Conservation (phyloP, 192 early-diverging fungal species). For the Rhizoclosmatium sp. region DNA sequence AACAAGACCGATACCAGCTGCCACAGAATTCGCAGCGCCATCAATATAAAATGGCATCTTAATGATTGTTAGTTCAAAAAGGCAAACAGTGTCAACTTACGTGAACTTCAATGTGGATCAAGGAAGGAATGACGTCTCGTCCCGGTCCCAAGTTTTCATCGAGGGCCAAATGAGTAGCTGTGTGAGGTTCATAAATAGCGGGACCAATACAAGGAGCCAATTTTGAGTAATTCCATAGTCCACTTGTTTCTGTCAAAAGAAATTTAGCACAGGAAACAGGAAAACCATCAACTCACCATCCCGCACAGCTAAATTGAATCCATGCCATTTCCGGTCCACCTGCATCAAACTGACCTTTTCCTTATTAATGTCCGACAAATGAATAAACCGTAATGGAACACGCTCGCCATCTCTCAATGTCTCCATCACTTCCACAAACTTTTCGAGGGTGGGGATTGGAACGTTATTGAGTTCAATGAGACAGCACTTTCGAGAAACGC, state of each 20-base stretch:
- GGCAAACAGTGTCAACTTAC: conserved; percentile 38
- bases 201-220: conserved; percentile 64
- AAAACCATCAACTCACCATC: conserved; percentile 50
- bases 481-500: conserved; percentile 44
- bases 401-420: conserved; percentile 45
- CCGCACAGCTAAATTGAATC: conserved; percentile 59
- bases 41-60: conserved; percentile 58
- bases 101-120: conserved; percentile 84
- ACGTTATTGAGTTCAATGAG: conserved; percentile 51
- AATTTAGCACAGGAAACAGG: conserved; percentile 3
- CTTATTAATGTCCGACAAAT: conserved; percentile 52
- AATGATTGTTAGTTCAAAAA: not conserved
- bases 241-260: conserved; percentile 58
- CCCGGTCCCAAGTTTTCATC: conserved; percentile 71
- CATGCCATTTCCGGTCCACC: conserved; percentile 54
- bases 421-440: conserved; percentile 75
- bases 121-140: conserved; percentile 75
- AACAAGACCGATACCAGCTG: conserved; percentile 56
- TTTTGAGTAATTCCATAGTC: conserved; percentile 79
- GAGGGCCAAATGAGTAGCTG: conserved; percentile 72
- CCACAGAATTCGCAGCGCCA: conserved; percentile 62
- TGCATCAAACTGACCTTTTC: conserved; percentile 46
- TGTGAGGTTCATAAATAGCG: conserved; percentile 68
- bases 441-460: conserved; percentile 74
- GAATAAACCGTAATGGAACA: conserved; percentile 47